A percentile compares a stretch with the other conserved stretches of the same genome.
Conservation (phyloP, 345 rosid species). For the Eucalyptus regnans region DNA sequence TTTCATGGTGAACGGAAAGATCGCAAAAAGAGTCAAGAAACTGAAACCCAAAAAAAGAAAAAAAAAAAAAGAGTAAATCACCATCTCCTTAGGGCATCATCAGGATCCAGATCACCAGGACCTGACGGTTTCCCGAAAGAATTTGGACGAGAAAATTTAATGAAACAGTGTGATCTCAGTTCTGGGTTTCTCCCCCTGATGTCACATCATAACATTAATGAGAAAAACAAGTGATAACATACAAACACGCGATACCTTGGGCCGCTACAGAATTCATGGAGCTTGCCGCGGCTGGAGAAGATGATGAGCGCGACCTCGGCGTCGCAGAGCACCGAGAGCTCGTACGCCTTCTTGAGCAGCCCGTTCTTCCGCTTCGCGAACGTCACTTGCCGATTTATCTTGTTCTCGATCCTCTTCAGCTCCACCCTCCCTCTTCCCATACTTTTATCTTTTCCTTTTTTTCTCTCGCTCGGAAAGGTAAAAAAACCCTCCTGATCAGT, state of each 20-base stretch:
- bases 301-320: conserved; percentile 68
- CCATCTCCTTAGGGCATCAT: neutral
- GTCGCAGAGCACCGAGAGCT: conserved; percentile 70
- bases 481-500: neutral
- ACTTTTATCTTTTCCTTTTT: neutral
- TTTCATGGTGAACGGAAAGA: neutral
- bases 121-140: neutral
- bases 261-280: conserved; percentile 62
- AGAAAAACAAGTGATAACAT: neutral
- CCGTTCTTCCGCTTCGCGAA: conserved; percentile 72
- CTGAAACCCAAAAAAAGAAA: neutral
- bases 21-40: neutral
- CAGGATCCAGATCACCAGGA: neutral
- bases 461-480: neutral
- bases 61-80: neutral
- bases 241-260: conserved; percentile 22
- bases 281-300: conserved; percentile 55
- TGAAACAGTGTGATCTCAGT: neutral
- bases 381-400: conserved; percentile 71
- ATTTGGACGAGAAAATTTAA: neutral
- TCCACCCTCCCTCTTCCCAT: conserved; percentile 83
- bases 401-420: conserved; percentile 80
- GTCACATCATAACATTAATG: neutral
- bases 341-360: conserved; percentile 75
- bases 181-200: neutral